Evolutionary conservation across 805 yeast genomes (phyloP), one percentile per base, ranked within the genome.

Genomic region (Wickerhamiella brachini): DNA sequence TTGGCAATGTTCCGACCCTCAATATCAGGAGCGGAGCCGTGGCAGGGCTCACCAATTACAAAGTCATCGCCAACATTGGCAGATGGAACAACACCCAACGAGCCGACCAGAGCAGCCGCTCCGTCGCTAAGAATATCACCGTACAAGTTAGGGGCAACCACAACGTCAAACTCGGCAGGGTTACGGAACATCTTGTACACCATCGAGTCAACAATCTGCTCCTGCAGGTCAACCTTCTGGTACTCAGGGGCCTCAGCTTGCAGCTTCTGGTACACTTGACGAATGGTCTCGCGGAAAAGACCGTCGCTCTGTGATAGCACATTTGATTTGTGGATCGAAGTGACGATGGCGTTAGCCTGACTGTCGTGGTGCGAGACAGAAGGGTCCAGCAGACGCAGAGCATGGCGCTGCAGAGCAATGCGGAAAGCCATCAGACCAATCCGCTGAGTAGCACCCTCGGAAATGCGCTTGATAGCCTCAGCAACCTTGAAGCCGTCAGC

Each of bases 1-100:
- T 90, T 90, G 45, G 59, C 51, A 61, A 87, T 85, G 62, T 93
- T 93, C 69, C 77, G 81, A 61, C 98, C 98, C 67, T 89, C 95
- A 59, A 93, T 93, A 68, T 93, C 98, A 52, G 98, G 98, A 51
- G 98, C 98, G 51, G 95, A 85, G 55, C 98, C 98, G 71, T 93
- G 98, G 67, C 97, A 89, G 65, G 98, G 98, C 73, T 93, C 98
- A 67, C 98, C 98, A 65, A 93, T 87, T 56, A 94, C 97, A 65
- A 93, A 90, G 66, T 76, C 71, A 66, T 88, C 95, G 63, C 98
- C 98, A 56, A 93, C 98, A 65, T 93, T 93, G 54, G 97, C 97
- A 50, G 95, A 83, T 63, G 98, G 97, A 52, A 93, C 97, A 52
- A 93, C 95, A 65, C 98, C 98, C 57, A 93, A 78, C 29, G 97